phyloP scores from a whole-genome alignment of 305 asterid species.

The Fraxinus dipetala region DNA sequence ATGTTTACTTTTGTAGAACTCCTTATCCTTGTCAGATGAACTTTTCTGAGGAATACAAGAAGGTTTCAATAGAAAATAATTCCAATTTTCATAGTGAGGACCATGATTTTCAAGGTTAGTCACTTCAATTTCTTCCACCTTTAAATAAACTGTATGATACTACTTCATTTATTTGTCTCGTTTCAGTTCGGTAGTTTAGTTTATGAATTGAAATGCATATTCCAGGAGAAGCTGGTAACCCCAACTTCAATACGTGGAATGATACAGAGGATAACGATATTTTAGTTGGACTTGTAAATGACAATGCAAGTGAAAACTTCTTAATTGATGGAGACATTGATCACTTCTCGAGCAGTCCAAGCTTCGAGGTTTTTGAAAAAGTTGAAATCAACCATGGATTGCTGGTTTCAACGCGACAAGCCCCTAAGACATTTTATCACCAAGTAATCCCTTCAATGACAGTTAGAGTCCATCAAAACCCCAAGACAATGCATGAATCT shows the following conservation, averaged over 20 bases:
- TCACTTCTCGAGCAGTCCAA: slow-evolving; percentile 58
- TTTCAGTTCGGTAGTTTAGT: not conserved
- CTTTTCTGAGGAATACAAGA: slow-evolving; percentile 57
- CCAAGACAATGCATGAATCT: slow-evolving; percentile 26
- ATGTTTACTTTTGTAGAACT: not conserved
- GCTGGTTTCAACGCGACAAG: slow-evolving; percentile 74
- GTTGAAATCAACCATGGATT: slow-evolving; percentile 65
- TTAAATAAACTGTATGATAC: not conserved
- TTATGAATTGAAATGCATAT: not conserved
- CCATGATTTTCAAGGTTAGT: slow-evolving; percentile 60
- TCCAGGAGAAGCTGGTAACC: slow-evolving; percentile 57
- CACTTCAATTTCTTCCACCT: not conserved
- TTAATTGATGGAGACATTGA: slow-evolving; percentile 52
- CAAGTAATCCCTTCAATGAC: slow-evolving; percentile 73
- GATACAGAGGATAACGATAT: slow-evolving; percentile 29
- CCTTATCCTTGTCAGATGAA: slow-evolving; percentile 39
- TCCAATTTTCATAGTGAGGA: slow-evolving; percentile 30
- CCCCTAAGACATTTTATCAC: slow-evolving; percentile 69
- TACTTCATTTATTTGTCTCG: not conserved
- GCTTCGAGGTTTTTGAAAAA: slow-evolving; percentile 57
- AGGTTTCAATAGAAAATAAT: slow-evolving; percentile 57
- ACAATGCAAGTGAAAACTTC: slow-evolving; percentile 41
- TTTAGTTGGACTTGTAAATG: slow-evolving; percentile 39
- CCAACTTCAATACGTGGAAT: slow-evolving; percentile 31
- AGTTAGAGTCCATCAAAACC: slow-evolving; percentile 59